Base-by-base conservation (phyloP, 1,139 yeast genomes). In the Lizanozyma gosingica region DNA sequence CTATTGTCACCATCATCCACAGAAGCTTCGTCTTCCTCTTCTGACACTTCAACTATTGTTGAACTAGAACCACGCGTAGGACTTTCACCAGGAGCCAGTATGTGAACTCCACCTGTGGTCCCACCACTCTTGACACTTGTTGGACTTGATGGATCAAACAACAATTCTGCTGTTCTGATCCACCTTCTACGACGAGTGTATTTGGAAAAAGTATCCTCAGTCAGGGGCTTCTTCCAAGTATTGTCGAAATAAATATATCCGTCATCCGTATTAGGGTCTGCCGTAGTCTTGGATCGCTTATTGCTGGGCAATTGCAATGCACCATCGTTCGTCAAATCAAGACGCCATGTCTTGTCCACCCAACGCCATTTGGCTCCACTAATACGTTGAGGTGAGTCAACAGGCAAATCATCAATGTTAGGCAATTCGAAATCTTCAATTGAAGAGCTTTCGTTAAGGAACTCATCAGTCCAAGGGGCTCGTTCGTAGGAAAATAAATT, bases 401-500 rank as follows among this genome's bases (percentile, higher is more conserved):
- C 51, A 37, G 52, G 56, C 45, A 53, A 50, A 36, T 64, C 70
- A 39, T 59, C 61, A 2, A 84, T 75, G 47, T 81, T 86, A 2
- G 98, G 98, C 42, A 92, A 67, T 55, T 79, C 76, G 60, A 90
- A 92, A 17, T 73, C 62, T 4, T 83, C 92, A 17, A 90, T 82
- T 4, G 90, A 71, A 3, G 83, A 78, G 1, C 90, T 76, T 55
- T 88, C 95, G 57, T 90, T 90, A 45, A 88, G 68, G 54, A 88
- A 88, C 59, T 90, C 97, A 59, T 92, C 98, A 0, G 97, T 90
- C 97, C 97, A 92, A 2, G 97, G 83, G 0, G 95, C 80, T 54
- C 98, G 75, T 60, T 92, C 98, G 57, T 92, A 92, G 33, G 95
- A 83, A 46, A 92, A 69, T 56, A 92, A 70, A 55, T 88, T 88